Evolutionary conservation across 768 basidiomycete species (phyloP), one percentile per base, ranked within the genome.

Genomic region (Amanita pallidorosea): DNA sequence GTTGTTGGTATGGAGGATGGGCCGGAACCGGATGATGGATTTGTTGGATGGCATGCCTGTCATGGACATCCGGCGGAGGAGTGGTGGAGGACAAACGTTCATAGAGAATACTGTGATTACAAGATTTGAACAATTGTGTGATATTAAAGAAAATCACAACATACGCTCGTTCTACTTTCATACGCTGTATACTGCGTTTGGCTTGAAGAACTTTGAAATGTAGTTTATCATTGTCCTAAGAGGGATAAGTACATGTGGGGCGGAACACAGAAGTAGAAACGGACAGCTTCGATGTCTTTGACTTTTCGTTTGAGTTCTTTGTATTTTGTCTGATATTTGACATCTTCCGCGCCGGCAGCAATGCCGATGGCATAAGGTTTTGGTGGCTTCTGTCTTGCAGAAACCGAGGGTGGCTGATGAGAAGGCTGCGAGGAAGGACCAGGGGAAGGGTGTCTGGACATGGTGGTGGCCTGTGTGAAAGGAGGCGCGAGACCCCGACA

Each of bases 81-180:
- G 82, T 77, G 18, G 79, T 69, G 35, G 71, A 70, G 46, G 81
- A 75, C 8, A 90, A 71, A 47, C 86, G 82, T 65, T 90, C 88
- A 61, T 90, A 90, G 50, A 90, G 68, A 38, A 90, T 80, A 47
- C 87, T 69, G 56, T 52, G 56, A 51, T 18, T 18, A 17, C 37
- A 25, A 42, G 47, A 20, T 11, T 35, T 47, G 29, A 25, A 47
- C 31, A 9, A 33, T 5, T 51, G 57, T 50, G 56, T 48, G 34
- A 53, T 58, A 54, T 20, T 49, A 54, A 60, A 60, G 51, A 49
- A 46, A 53, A 54, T 54, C 53, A 37, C 20, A 27, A 80, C 88
- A 72, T 59, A 91, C 89, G 88, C 87, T 70, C 89, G 74, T 67
- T 92, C 89, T 52, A 92, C 72, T 66, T 88, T 85, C 79, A 90